Conservation (phyloP, 2,329 filamentous ascomycete genomes). For the Trichoderma koningiopsis region DNA sequence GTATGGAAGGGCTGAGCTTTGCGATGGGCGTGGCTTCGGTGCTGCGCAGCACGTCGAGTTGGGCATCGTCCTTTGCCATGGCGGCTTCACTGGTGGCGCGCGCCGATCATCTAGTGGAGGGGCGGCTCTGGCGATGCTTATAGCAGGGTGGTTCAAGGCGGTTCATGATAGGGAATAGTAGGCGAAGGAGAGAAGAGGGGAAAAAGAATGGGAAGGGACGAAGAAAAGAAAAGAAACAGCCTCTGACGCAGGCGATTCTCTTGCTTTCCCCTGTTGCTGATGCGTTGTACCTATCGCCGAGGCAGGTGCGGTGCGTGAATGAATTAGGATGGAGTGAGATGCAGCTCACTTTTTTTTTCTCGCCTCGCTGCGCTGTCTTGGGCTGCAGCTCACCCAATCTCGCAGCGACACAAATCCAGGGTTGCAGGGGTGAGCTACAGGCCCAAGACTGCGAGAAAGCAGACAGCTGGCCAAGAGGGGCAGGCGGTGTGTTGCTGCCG, state of each 20-base stretch:
- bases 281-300: background rate
- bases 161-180: slow-evolving; percentile 10
- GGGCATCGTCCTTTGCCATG: slow-evolving; percentile 34
- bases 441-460: background rate
- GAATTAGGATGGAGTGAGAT: slow-evolving; percentile 6
- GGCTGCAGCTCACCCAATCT: slow-evolving; percentile 23
- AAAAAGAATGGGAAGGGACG: background rate
- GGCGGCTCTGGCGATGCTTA: slow-evolving; percentile 16
- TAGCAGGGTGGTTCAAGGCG: background rate
- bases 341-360: slow-evolving; percentile 19
- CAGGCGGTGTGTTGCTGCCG: slow-evolving; percentile 22
- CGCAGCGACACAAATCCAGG: slow-evolving; percentile 20
- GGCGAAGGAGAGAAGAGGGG: background rate
- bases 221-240: background rate
- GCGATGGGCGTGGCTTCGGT: slow-evolving; percentile 55
- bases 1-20: slow-evolving; percentile 53
- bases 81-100: slow-evolving; percentile 20
- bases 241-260: background rate
- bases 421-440: slow-evolving; percentile 19
- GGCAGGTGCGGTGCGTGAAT: background rate
- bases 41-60: slow-evolving; percentile 33
- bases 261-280: background rate
- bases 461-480: background rate
- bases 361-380: slow-evolving; percentile 20
- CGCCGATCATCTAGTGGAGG: slow-evolving; percentile 20